These are phyloP conservation scores for Trametes villosa DNA, from an alignment of 768 basidiomycete species.

Conservation along the genomic window DNA sequence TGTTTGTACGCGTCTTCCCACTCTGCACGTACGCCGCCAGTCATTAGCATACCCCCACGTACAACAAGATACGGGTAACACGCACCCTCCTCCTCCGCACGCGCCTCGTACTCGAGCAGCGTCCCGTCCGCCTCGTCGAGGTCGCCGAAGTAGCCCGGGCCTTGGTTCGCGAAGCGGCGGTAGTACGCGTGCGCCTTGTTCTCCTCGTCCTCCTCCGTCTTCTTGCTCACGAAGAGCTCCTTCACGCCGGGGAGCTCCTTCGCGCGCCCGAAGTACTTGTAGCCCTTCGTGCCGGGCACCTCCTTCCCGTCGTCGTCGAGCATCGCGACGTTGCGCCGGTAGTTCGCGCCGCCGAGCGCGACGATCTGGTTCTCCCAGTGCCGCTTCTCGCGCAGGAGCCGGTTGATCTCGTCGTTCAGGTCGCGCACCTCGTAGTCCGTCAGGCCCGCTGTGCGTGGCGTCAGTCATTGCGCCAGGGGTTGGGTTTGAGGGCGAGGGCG, in stretches of 20 bases:
- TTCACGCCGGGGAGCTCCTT: slow-evolving; percentile 95
- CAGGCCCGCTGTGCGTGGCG: slow-evolving; percentile 66
- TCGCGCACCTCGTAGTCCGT: slow-evolving; percentile 96
- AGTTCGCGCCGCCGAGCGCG: slow-evolving; percentile 95
- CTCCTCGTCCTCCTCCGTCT: slow-evolving; percentile 90
- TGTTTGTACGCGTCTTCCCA: slow-evolving; percentile 66
- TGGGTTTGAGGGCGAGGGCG: not conserved
- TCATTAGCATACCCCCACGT: not conserved
- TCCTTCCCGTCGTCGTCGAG: slow-evolving; percentile 94
- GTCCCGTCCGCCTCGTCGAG: slow-evolving; percentile 74
- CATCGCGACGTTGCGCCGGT: slow-evolving; percentile 92
- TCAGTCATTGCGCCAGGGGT: not conserved
- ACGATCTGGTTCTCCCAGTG: slow-evolving; percentile 99
- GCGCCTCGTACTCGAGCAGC: slow-evolving; percentile 72
- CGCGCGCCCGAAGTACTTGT: slow-evolving; percentile 99
- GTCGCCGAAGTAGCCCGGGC: slow-evolving; percentile 90
- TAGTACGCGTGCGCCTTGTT: slow-evolving; percentile 74
- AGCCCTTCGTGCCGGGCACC: slow-evolving; percentile 95
- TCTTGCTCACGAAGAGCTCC: slow-evolving; percentile 89
- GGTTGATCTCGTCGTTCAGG: slow-evolving; percentile 97
- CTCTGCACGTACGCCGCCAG: slow-evolving; percentile 43
- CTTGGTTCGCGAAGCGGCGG: slow-evolving; percentile 88
- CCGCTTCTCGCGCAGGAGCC: slow-evolving; percentile 89
- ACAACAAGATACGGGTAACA: slow-evolving; percentile 9
- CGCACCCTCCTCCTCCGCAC: slow-evolving; percentile 76